Conservation (phyloP, 2,329 filamentous ascomycete species). For the Ceratocystis variospora region DNA sequence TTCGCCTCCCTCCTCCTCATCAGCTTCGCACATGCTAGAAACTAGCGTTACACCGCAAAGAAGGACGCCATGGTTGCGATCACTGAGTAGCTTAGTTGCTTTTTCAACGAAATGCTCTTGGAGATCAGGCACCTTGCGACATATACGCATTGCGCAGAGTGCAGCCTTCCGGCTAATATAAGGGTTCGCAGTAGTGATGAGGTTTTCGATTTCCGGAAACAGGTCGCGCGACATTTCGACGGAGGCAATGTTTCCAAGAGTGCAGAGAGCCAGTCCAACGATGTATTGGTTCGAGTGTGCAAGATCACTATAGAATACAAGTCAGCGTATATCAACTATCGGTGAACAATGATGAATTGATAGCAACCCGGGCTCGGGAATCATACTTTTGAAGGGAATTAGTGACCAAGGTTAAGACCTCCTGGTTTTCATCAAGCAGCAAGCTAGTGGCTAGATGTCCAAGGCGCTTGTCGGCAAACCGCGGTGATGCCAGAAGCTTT, state of each 20-base stretch:
- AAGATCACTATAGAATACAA: slow-evolving; percentile 52
- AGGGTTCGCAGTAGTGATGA: slow-evolving; percentile 88
- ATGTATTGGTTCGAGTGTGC: slow-evolving; percentile 98
- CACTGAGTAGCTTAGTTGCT: slow-evolving; percentile 71
- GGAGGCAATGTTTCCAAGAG: slow-evolving; percentile 92
- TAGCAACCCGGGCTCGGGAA: too few species aligned
- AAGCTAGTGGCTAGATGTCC: slow-evolving; percentile 95
- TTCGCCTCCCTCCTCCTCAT: slow-evolving; percentile 83
- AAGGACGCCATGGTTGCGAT: slow-evolving; percentile 90
- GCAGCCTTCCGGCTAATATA: slow-evolving; percentile 96
- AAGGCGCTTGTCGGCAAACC: slow-evolving; percentile 93
- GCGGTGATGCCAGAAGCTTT: slow-evolving; percentile 88
- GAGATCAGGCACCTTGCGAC: slow-evolving; percentile 90
- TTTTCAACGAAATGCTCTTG: slow-evolving; percentile 97
- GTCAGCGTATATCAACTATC: slow-evolving; percentile 19
- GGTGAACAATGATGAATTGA: neutral
- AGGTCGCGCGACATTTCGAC: slow-evolving; percentile 97
- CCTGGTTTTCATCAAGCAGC: slow-evolving; percentile 93
- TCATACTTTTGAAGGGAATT: slow-evolving; percentile 92
- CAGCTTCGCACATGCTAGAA: slow-evolving; percentile 83
- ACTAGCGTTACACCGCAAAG: slow-evolving; percentile 85
- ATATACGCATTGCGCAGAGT: slow-evolving; percentile 98
- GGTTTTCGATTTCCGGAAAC: slow-evolving; percentile 86
- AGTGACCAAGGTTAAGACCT: slow-evolving; percentile 90
- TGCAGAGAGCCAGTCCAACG: slow-evolving; percentile 88